These are phyloP conservation scores for Puccinellia tenuiflora DNA, from an alignment of 176 grass and related monocot genomes.

Conservation along the genomic window DNA sequence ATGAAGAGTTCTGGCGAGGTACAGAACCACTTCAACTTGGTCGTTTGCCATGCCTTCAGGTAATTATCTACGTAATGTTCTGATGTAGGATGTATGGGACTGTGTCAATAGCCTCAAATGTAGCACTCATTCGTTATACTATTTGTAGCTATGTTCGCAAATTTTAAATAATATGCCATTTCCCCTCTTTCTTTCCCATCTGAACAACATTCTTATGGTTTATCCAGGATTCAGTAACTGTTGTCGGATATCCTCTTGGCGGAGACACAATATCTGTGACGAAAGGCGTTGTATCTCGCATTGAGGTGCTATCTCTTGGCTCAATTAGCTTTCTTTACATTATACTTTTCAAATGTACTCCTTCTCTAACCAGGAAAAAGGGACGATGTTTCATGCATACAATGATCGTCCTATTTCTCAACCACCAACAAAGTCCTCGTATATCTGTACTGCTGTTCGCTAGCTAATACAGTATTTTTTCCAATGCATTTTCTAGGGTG, in stretches of 20 bases:
- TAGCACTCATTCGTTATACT: not conserved
- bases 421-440: not conserved
- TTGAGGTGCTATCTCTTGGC: constrained; percentile 74
- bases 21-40: constrained; percentile 79
- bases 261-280: constrained; percentile 98
- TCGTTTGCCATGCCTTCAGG: constrained; percentile 92
- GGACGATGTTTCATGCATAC: not conserved
- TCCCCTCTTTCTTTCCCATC: not conserved
- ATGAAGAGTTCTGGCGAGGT: constrained; percentile 91
- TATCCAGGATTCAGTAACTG: constrained; percentile 78
- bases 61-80: not conserved
- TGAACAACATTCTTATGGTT: constrained; percentile 24
- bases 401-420: constrained; percentile 8
- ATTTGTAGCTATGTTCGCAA: not conserved
- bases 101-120: not conserved
- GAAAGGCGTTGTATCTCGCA: constrained; percentile 96
- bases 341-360: not conserved
- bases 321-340: constrained; percentile 13
- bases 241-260: constrained; percentile 97
- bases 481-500: constrained; percentile 1
- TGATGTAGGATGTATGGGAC: not conserved
- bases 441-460: not conserved
- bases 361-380: constrained; percentile 5
- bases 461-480: not conserved
- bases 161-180: not conserved